Evolutionary conservation across 116 monocot species (phyloP).

Genomic region (Phalaenopsis hybrid): DNA sequence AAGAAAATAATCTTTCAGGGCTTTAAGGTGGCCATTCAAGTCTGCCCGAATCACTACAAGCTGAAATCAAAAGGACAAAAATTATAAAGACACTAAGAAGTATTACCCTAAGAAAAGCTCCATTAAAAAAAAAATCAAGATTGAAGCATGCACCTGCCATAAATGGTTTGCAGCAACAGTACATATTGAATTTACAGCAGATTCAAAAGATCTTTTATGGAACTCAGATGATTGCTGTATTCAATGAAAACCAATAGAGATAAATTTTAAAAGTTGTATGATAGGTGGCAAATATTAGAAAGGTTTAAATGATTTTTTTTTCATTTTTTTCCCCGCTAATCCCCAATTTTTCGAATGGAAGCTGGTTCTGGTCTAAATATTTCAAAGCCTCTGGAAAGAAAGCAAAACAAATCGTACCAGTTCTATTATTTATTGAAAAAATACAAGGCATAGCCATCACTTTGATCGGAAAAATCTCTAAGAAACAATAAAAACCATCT

Average conservation of each 20-base stretch:
- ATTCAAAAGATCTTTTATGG: conserved; percentile 78
- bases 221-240: conserved; percentile 81
- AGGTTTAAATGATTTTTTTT: background rate
- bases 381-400: background rate
- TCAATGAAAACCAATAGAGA: conserved; percentile 11
- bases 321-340: background rate
- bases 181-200: conserved; percentile 68
- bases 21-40: conserved; percentile 91
- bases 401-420: background rate
- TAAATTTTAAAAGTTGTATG: background rate
- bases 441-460: background rate
- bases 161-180: conserved; percentile 93
- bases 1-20: conserved; percentile 97
- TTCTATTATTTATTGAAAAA: background rate
- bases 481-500: too few relatives aligned
- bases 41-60: conserved; percentile 94
- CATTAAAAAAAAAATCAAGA: background rate
- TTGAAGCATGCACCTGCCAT: conserved; percentile 64
- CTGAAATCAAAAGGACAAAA: conserved; percentile 35
- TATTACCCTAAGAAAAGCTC: conserved; percentile 2
- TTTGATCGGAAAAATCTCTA: too few relatives aligned
- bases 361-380: background rate
- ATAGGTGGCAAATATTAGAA: background rate
- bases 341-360: background rate
- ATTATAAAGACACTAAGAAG: background rate